A percentile compares a stretch with the other conserved stretches of the same genome.
phyloP scores from a whole-genome alignment of 2,329 filamentous ascomycete genomes.

The Alternaria ventricosa region DNA sequence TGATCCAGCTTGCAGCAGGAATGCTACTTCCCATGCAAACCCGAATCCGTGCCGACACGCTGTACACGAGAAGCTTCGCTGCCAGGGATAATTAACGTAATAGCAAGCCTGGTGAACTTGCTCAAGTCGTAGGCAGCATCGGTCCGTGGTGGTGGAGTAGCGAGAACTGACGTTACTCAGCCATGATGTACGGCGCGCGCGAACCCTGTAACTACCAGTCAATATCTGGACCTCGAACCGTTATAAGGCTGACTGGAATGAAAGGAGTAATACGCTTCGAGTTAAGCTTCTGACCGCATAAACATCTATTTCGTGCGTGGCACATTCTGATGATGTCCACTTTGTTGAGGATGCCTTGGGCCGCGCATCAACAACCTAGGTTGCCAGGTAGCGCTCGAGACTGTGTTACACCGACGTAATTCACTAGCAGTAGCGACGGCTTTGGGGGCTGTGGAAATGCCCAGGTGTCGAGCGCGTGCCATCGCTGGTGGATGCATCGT shows the following conservation, averaged over 20 bases:
- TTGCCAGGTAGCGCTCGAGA: neutral
- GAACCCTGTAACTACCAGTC: slow-evolving; percentile 41
- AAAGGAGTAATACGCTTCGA: slow-evolving; percentile 21
- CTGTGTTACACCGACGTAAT: neutral
- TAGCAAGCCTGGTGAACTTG: neutral
- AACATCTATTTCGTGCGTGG: slow-evolving; percentile 16
- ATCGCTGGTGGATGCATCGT: neutral
- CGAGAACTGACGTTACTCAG: slow-evolving; percentile 20
- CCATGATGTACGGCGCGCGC: slow-evolving; percentile 20
- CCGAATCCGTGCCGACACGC: slow-evolving; percentile 9
- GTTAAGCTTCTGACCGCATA: slow-evolving; percentile 22
- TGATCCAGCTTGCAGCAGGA: slow-evolving; percentile 31
- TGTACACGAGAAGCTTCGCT: slow-evolving; percentile 3
- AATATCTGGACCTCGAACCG: slow-evolving; percentile 22
- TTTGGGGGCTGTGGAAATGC: neutral
- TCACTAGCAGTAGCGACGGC: neutral
- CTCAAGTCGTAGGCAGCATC: slow-evolving; percentile 14
- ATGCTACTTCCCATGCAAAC: slow-evolving; percentile 19
- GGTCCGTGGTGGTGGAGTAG: slow-evolving; percentile 17
- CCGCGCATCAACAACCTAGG: slow-evolving; percentile 11
- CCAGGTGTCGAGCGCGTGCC: neutral
- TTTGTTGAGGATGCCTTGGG: slow-evolving; percentile 18
- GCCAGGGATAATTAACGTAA: slow-evolving; percentile 1
- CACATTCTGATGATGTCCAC: slow-evolving; percentile 12
- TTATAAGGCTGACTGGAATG: slow-evolving; percentile 41